These are phyloP conservation scores for Pichia sp. DNA, from an alignment of 1,139 yeast species.

Conservation along the genomic window DNA sequence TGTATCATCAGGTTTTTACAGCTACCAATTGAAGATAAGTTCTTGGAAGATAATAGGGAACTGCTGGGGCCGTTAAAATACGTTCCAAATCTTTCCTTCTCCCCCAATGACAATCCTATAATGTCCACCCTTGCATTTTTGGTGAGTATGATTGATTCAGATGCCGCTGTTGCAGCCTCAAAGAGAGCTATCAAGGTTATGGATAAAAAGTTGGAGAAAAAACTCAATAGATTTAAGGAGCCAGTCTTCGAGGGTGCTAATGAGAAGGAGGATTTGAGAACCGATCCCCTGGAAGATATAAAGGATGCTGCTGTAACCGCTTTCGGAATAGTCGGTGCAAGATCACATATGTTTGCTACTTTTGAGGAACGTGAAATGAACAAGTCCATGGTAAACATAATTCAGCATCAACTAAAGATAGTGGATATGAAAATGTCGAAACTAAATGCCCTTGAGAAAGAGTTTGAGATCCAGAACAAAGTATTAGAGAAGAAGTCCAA, in stretches of 20 bases:
- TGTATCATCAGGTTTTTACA: conserved; percentile 76
- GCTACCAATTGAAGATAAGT: conserved; percentile 75
- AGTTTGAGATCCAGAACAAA: conserved; percentile 72
- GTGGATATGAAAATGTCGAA: conserved; percentile 70
- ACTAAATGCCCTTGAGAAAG: conserved; percentile 65
- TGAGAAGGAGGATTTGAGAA: not conserved
- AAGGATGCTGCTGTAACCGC: conserved; percentile 50
- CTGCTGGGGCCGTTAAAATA: conserved; percentile 70
- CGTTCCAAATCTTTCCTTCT: conserved; percentile 77
- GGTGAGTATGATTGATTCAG: conserved; percentile 82
- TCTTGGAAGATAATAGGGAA: conserved; percentile 40
- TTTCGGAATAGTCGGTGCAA: conserved; percentile 66
- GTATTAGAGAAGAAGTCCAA: conserved; percentile 72
- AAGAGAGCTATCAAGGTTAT: conserved; percentile 52
- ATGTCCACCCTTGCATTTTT: conserved; percentile 84
- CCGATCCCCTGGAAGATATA: conserved; percentile 21
- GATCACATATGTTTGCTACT: conserved; percentile 76
- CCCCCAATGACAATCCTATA: conserved; percentile 86
- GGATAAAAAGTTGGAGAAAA: conserved; percentile 40
- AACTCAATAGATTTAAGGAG: conserved; percentile 29
- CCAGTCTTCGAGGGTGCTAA: conserved; percentile 3
- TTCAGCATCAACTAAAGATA: conserved; percentile 67
- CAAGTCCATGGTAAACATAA: conserved; percentile 48
- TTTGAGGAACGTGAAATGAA: conserved; percentile 79
- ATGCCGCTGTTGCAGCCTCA: conserved; percentile 79